These are phyloP conservation scores for Incumbomyces lentus DNA, from an alignment of 2,329 filamentous ascomycete species.

Conservation along the genomic window DNA sequence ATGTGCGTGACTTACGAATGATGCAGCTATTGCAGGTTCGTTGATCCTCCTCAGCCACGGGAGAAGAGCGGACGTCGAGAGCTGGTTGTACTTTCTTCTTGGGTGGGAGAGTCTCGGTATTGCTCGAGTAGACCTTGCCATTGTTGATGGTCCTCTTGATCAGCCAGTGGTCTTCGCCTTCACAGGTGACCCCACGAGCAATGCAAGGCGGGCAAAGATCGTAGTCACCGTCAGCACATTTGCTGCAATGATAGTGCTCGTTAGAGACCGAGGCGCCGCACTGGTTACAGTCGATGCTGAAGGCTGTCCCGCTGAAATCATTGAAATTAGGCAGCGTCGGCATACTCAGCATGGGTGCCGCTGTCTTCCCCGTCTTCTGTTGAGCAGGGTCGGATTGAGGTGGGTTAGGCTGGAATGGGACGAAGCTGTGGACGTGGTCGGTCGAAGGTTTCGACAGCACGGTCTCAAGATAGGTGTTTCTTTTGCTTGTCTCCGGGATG, in stretches of 20 bases:
- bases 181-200: slow-evolving; percentile 63
- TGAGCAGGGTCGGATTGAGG: not conserved
- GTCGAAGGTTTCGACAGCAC: slow-evolving; percentile 25
- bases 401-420: slow-evolving; percentile 3
- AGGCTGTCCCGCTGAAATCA: slow-evolving; percentile 37
- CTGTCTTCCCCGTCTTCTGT: not conserved
- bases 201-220: slow-evolving; percentile 81
- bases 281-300: slow-evolving; percentile 88
- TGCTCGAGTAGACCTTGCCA: slow-evolving; percentile 72
- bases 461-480: slow-evolving; percentile 34
- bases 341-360: slow-evolving; percentile 17
- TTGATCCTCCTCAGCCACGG: slow-evolving; percentile 14
- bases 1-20: slow-evolving; percentile 36
- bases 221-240: slow-evolving; percentile 87
- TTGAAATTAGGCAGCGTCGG: slow-evolving; percentile 27
- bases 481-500: slow-evolving; percentile 12
- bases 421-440: not conserved
- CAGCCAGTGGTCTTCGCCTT: slow-evolving; percentile 75
- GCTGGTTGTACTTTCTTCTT: slow-evolving; percentile 13
- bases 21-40: slow-evolving; percentile 58
- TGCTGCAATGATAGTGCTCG: slow-evolving; percentile 86
- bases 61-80: slow-evolving; percentile 10
- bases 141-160: slow-evolving; percentile 79
- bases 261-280: slow-evolving; percentile 71
- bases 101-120: slow-evolving; percentile 66